Conservation (phyloP, 495 filamentous ascomycete genomes). For the Staphylotrichum longicolle region DNA sequence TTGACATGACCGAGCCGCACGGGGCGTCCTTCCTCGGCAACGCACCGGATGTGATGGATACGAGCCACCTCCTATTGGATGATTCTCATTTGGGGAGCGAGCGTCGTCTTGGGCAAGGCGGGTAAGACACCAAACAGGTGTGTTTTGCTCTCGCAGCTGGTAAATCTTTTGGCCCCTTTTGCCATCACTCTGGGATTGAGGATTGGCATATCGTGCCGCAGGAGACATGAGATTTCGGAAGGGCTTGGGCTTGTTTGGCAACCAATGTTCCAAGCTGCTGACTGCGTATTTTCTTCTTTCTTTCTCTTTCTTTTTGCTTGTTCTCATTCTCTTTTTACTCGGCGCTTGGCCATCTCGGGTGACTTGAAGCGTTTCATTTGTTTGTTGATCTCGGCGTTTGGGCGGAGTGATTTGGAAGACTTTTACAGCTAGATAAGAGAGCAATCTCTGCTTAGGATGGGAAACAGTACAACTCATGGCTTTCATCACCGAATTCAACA, state of each 20-base stretch:
- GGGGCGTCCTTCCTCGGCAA: constrained; percentile 24
- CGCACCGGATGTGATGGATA: constrained; percentile 46
- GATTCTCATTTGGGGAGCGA: constrained; percentile 28
- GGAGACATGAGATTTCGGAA: too few relatives aligned
- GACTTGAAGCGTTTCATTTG: too few relatives aligned
- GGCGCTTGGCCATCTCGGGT: too few relatives aligned
- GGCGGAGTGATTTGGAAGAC: background rate
- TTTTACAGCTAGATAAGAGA: constrained; percentile 28
- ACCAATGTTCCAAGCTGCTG: background rate
- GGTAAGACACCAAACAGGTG: background rate
- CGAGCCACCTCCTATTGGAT: constrained; percentile 49
- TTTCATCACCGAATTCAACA: too few relatives aligned
- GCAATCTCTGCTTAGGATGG: constrained; percentile 27
- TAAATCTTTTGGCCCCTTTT: background rate
- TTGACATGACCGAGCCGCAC: constrained; percentile 27
- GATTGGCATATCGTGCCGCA: too few relatives aligned
- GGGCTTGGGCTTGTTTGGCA: too few relatives aligned
- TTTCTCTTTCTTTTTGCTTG: background rate
- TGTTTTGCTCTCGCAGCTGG: too few relatives aligned
- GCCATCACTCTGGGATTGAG: background rate
- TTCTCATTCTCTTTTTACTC: too few relatives aligned
- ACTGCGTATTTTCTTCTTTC: constrained; percentile 5
- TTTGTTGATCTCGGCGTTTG: background rate
- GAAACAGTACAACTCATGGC: background rate
- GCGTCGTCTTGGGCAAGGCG: constrained; percentile 10